Base-by-base conservation (phyloP, 202 grass and related monocot species). In the Panicum hallii region DNA sequence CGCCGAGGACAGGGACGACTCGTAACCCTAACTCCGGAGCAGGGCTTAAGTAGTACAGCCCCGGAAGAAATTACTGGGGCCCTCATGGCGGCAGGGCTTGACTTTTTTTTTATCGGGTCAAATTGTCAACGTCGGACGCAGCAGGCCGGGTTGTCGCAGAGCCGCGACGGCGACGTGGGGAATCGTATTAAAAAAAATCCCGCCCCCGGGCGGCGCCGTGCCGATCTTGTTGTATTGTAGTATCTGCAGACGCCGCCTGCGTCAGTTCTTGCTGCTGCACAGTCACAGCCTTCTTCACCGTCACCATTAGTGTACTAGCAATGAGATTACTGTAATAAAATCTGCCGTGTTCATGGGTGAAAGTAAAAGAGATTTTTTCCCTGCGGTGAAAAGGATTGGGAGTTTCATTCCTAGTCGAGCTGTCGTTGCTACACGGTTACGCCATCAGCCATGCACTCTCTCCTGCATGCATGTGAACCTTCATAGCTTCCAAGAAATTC, bases 381-480 rank as follows among this genome's bases (percentile, higher is more conserved):
- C 1, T 4, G n/a, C 9, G 4, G 5, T 14, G 11, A 22, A 75
- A 14, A 46, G 13, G 45, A 52, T 79, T n/a, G 5, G 61, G 40
- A 65, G 10, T 52, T 66, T 52, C 77, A 16, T 12, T 34, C 36
- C 30, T 14, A 49, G 34, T n/a, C 44, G 77, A 79, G 61, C 45
- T 49, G 76, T 48, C 74, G 6, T 63, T 58, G 69, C 84, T 12
- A 58, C 73, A 62, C 19, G 12, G 67, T 15, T 63, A 83, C 86
- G 86, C 74, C 26, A 83, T 72, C 63, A 40, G 14, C 62, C 28
- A 34, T 28, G 32, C 32, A 5, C 11, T n/a, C 1, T 0, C 11
- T 40, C 80, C 9, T 32, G 66, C 79, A 72, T 32, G 66, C 79
- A 72, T 83, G 86, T 88, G 80, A 79, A 66, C 80, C 14, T 42